Conservation (phyloP, 352 stramenopile species). For the Globisporangium cystogenes region DNA sequence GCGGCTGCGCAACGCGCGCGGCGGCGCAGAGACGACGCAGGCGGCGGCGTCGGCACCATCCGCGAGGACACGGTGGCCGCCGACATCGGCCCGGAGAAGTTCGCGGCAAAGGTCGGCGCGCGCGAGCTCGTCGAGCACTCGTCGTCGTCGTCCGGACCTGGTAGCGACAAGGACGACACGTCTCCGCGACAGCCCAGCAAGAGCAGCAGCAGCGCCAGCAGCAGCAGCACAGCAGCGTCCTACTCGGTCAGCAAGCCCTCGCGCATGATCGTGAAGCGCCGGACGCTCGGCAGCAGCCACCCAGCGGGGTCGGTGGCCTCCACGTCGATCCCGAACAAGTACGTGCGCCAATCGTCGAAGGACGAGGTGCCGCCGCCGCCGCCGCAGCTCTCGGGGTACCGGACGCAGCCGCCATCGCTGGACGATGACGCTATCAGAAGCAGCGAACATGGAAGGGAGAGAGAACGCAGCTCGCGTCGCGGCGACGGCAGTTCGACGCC, state of each 20-base stretch:
- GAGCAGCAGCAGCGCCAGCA: conserved; percentile 14
- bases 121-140: conserved; percentile 24
- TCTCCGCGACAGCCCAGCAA: conserved; percentile 8
- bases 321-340: conserved; percentile 13
- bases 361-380: conserved; percentile 5
- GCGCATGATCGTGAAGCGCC: conserved; percentile 46
- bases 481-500: not conserved
- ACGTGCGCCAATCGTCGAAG: conserved; percentile 9
- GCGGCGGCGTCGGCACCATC: conserved; percentile 3
- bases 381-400: not conserved
- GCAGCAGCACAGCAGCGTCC: not conserved
- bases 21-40: conserved; percentile 1
- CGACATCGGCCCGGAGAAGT: conserved; percentile 39
- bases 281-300: conserved; percentile 21
- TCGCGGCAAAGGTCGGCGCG: conserved; percentile 29
- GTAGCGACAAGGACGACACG: conserved; percentile 42
- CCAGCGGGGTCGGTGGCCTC: conserved; percentile 8
- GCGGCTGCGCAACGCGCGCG: not conserved
- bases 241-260: conserved; percentile 25
- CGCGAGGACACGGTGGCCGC: conserved; percentile 6
- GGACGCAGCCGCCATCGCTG: not conserved
- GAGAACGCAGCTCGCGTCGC: conserved; percentile 1
- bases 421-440: not conserved
- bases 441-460: not conserved
- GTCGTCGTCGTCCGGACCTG: conserved; percentile 36